Conservation (phyloP, 2,329 filamentous ascomycete genomes). For the Colletotrichum sp. region DNA sequence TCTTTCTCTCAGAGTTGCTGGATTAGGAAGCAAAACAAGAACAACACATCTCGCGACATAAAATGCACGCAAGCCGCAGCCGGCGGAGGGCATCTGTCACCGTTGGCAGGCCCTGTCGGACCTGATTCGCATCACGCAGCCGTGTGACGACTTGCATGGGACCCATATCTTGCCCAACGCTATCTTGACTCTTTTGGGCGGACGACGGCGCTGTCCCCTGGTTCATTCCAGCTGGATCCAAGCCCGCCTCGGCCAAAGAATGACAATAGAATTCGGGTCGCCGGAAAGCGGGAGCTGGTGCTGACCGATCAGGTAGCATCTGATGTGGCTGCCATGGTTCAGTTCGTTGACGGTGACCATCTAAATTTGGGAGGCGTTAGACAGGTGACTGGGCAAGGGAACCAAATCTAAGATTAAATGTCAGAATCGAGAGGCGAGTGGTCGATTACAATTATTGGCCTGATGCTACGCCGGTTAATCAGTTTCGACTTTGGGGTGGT, state of each 20-base stretch:
- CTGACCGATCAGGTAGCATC: neutral
- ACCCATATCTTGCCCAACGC: neutral
- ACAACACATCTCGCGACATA: neutral
- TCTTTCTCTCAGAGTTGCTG: neutral
- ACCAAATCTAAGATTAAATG: slow-evolving; percentile 3
- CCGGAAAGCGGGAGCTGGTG: neutral
- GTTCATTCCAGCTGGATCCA: neutral
- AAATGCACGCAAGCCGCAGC: neutral
- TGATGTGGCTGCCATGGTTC: neutral
- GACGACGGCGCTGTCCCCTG: neutral
- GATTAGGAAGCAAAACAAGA: neutral
- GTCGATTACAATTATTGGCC: neutral
- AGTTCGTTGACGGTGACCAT: neutral
- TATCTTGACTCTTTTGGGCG: neutral
- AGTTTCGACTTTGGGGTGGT: neutral
- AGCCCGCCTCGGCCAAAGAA: neutral
- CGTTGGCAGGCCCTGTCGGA: neutral
- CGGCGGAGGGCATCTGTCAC: neutral
- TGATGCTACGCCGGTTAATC: neutral
- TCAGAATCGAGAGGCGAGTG: slow-evolving; percentile 5
- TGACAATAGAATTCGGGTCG: neutral
- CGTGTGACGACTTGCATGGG: neutral
- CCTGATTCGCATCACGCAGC: slow-evolving; percentile 1
- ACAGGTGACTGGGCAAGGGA: neutral
- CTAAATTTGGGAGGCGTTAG: slow-evolving; percentile 11